Conservation (phyloP, 2,329 filamentous ascomycete species). For the Nemania diffusa region DNA sequence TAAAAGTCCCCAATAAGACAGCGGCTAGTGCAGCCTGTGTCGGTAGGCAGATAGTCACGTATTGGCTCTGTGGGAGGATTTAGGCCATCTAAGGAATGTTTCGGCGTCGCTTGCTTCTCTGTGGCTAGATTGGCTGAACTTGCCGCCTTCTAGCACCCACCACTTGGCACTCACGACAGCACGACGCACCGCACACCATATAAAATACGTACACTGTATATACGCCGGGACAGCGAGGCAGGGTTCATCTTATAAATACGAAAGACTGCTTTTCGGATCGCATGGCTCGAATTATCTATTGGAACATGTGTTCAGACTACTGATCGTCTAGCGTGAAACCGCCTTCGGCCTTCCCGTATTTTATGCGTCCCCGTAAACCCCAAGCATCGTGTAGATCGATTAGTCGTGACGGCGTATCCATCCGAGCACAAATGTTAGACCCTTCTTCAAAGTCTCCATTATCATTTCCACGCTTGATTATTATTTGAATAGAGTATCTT, state of each 20-base stretch:
- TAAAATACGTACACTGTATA: neutral
- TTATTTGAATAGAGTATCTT: neutral
- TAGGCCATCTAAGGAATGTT: neutral
- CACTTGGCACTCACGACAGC: no score
- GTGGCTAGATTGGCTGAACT: neutral
- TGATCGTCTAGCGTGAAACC: neutral
- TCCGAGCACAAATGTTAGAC: neutral
- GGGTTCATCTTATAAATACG: neutral
- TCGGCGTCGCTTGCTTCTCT: neutral
- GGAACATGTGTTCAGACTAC: neutral
- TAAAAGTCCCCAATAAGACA: neutral
- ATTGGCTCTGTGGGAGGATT: neutral
- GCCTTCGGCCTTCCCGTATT: neutral
- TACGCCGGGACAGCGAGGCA: neutral
- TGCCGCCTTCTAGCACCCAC: neutral
- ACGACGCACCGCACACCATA: no score
- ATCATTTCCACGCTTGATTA: neutral
- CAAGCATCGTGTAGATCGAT: neutral
- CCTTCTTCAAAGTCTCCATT: neutral
- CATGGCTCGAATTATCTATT: neutral
- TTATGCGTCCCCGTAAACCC: neutral
- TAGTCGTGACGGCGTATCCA: neutral
- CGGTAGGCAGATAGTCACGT: no score
- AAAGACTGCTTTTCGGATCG: neutral
- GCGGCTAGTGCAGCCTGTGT: neutral